phyloP scores from a whole-genome alignment of 2,329 filamentous ascomycete species.

The Apiospora kogelbergensis region DNA sequence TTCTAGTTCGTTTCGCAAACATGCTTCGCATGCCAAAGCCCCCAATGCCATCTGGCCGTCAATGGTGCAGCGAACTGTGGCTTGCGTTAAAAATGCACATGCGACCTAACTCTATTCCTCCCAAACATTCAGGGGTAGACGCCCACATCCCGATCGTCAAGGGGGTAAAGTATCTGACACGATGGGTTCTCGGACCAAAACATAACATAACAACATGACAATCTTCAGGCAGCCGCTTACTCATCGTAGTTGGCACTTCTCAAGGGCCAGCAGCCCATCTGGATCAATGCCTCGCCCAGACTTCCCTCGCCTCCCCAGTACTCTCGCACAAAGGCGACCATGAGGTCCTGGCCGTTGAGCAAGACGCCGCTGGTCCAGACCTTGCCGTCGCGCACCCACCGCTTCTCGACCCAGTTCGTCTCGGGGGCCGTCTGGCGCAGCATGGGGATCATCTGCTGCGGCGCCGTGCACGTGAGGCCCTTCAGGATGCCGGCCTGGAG shows the following conservation, averaged over 20 bases:
- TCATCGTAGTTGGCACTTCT: slow-evolving; percentile 34
- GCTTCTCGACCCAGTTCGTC: slow-evolving; percentile 38
- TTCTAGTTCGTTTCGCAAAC: neutral
- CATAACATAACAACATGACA: no score
- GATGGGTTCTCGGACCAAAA: neutral
- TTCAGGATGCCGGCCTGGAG: slow-evolving; percentile 35
- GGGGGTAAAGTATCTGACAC: neutral
- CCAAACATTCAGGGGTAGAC: neutral
- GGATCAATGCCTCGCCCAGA: slow-evolving; percentile 21
- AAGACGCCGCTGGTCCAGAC: slow-evolving; percentile 36
- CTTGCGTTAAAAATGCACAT: neutral
- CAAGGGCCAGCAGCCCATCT: slow-evolving; percentile 25
- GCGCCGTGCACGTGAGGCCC: slow-evolving; percentile 38
- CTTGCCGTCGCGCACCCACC: slow-evolving; percentile 36
- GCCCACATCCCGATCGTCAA: neutral
- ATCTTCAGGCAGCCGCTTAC: neutral
- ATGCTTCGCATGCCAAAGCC: neutral
- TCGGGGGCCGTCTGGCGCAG: slow-evolving; percentile 29
- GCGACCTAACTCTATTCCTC: neutral
- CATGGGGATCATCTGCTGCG: slow-evolving; percentile 26
- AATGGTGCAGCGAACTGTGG: neutral
- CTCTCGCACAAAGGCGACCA: slow-evolving; percentile 28
- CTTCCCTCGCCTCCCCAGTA: slow-evolving; percentile 28
- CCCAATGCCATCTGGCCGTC: neutral
- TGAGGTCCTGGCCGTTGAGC: slow-evolving; percentile 36